phyloP scores from a whole-genome alignment of 257 asterid genomes.

The Ajuga chamaepitys region DNA sequence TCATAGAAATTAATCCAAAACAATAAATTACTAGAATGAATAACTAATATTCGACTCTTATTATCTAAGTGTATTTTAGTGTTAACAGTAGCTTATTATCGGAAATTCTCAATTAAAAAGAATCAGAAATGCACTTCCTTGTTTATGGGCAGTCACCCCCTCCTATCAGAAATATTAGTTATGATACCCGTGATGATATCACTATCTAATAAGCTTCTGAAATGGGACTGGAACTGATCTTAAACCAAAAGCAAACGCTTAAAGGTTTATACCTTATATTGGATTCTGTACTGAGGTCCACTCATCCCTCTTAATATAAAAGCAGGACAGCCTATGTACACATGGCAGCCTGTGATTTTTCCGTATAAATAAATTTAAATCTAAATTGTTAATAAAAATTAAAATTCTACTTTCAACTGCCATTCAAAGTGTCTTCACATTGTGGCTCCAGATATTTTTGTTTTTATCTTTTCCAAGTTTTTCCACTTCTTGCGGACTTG shows the following conservation, averaged over 20 bases:
- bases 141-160: background rate
- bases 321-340: no score
- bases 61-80: background rate
- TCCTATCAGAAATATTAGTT: background rate
- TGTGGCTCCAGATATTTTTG: no score
- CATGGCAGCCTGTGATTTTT: no score
- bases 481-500: no score
- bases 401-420: no score
- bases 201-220: background rate
- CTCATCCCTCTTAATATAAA: no score
- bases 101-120: background rate
- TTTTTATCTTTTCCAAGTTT: no score
- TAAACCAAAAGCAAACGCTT: background rate
- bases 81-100: background rate
- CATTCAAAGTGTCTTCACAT: no score
- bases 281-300: background rate
- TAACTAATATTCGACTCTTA: background rate
- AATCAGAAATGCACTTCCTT: background rate
- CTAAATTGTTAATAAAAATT: no score
- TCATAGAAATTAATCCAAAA: background rate
- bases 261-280: no score
- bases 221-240: background rate
- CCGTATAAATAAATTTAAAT: no score
- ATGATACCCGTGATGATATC: background rate
- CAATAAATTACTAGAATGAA: background rate